A percentile compares a stretch with the other conserved stretches of the same genome.
These are phyloP conservation scores for Phytophthora foliorum DNA, from an alignment of 352 stramenopile species.

Conservation along the genomic window DNA sequence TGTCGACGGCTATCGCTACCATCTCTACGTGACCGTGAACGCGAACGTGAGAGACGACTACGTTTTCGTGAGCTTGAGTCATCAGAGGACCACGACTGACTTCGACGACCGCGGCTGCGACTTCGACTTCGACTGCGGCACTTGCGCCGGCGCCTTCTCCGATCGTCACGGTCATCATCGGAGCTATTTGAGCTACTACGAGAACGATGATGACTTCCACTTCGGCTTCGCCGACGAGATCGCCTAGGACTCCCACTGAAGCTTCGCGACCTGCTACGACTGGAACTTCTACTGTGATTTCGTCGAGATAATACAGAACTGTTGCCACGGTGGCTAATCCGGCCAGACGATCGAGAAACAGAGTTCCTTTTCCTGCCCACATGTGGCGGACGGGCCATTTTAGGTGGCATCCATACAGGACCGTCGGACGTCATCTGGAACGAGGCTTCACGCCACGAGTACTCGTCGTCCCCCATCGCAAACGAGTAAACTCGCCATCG, in stretches of 20 bases:
- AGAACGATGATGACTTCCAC: constrained; percentile 38
- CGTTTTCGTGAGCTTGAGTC: constrained; percentile 25
- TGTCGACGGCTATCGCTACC: constrained; percentile 13
- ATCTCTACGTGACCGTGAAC: constrained; percentile 7
- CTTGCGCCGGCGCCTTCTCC: constrained; percentile 18
- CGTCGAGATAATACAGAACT: constrained; percentile 17
- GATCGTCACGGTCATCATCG: constrained; percentile 8
- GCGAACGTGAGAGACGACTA: constrained; percentile 29
- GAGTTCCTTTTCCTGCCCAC: constrained; percentile 25
- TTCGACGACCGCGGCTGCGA: constrained; percentile 31
- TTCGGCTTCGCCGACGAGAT: constrained; percentile 37
- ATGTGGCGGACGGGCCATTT: constrained; percentile 23
- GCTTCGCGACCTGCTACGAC: constrained; percentile 52
- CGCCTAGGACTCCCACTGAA: constrained; percentile 34
- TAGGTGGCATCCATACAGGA: constrained; percentile 69
- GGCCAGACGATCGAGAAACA: constrained; percentile 34
- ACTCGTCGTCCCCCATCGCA: constrained; percentile 68
- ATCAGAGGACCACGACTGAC: constrained; percentile 41
- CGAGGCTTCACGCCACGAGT: constrained; percentile 54
- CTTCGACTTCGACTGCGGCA: constrained; percentile 42
- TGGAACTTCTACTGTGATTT: constrained; percentile 29
- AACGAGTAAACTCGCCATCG: constrained; percentile 80
- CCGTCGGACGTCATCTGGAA: constrained; percentile 76
- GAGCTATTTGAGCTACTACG: constrained; percentile 37
- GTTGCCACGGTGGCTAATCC: constrained; percentile 15